A percentile compares a stretch with the other conserved stretches of the same genome.
Evolutionary conservation across 306 rosid genomes (phyloP).

Genomic region (Vigna hirtella): DNA sequence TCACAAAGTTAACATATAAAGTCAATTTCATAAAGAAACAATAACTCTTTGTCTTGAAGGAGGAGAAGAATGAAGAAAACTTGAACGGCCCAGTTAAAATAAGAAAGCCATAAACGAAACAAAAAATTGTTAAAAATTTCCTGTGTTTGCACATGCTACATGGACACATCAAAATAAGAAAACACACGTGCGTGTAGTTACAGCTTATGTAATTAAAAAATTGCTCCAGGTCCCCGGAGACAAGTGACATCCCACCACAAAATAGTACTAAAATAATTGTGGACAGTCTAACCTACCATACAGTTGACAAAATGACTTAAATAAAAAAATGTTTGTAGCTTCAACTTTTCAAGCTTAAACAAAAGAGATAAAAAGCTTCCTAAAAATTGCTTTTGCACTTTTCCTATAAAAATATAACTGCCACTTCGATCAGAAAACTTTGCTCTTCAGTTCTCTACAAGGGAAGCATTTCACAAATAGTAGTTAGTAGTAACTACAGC

Average conservation of each 20-base stretch:
- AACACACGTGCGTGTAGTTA: constrained; percentile 2
- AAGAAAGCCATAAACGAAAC: constrained; percentile 15
- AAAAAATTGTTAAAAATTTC: not conserved
- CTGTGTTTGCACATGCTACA: not conserved
- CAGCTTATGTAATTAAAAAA: not conserved
- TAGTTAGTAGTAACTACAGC: constrained; percentile 24
- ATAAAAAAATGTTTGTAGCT: not conserved
- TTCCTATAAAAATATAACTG: constrained; percentile 12
- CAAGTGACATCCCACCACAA: not conserved
- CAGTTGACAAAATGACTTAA: not conserved
- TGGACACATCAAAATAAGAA: not conserved
- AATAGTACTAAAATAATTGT: constrained; percentile 3
- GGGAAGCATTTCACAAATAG: constrained; percentile 7
- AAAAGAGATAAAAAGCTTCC: not conserved
- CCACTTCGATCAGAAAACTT: constrained; percentile 19
- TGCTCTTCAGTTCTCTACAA: constrained; percentile 16
- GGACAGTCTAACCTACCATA: not conserved
- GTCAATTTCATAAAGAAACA: constrained; percentile 1
- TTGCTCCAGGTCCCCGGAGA: not conserved
- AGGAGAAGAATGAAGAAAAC: not conserved
- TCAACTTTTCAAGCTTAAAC: constrained; percentile 24
- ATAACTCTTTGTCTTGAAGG: not conserved
- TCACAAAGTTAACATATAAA: not conserved
- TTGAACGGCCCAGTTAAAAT: not conserved
- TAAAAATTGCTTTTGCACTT: not conserved